phyloP scores from a whole-genome alignment of 2,329 filamentous ascomycete genomes.

The Paramyrothecium sp. region DNA sequence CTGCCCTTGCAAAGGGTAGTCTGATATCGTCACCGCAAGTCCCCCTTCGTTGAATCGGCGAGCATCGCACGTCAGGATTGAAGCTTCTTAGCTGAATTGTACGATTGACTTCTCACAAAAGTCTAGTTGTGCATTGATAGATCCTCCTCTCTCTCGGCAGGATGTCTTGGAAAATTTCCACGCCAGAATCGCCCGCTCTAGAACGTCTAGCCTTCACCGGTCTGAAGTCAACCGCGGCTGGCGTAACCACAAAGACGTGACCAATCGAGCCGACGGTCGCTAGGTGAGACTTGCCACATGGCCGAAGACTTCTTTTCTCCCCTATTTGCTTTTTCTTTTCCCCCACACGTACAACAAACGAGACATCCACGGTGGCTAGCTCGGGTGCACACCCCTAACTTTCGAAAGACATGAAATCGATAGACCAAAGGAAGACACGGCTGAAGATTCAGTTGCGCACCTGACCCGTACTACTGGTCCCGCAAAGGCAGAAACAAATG shows the following conservation, averaged over 20 bases:
- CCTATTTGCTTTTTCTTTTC: neutral
- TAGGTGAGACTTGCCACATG: neutral
- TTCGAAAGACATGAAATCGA: neutral
- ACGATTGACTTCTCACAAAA: neutral
- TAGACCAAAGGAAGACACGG: neutral
- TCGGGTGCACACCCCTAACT: neutral
- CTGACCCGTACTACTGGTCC: neutral
- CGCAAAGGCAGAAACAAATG: neutral
- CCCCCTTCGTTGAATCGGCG: too few species aligned
- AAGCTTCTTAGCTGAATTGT: neutral
- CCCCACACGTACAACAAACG: neutral
- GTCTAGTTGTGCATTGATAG: neutral
- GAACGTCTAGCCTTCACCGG: neutral
- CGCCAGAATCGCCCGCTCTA: neutral
- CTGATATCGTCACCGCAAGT: too few species aligned
- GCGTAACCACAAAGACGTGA: neutral
- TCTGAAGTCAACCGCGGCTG: neutral
- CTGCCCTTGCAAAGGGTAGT: too few species aligned
- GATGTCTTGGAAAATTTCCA: neutral
- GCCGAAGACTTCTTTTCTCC: neutral
- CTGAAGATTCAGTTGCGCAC: neutral
- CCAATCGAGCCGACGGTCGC: too few species aligned
- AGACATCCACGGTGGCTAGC: neutral
- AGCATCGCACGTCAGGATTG: neutral
- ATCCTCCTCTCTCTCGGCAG: neutral